phyloP scores from a whole-genome alignment of 768 basidiomycete genomes.

The Lentinula guzmanii region DNA sequence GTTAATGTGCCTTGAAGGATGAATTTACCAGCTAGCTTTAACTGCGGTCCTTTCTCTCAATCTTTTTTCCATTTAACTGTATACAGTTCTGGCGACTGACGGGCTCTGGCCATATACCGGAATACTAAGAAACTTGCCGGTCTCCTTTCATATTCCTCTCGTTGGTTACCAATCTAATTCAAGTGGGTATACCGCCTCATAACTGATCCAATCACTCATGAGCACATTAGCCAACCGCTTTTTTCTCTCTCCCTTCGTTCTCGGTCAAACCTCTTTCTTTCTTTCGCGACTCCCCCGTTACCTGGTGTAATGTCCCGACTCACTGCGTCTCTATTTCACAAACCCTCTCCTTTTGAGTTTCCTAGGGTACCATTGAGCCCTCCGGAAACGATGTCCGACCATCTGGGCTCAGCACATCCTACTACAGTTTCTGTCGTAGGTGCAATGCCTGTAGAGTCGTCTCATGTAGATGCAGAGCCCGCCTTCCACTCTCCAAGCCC shows the following conservation, averaged over 20 bases:
- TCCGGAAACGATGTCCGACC: slow-evolving; percentile 30
- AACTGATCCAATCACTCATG: slow-evolving; percentile 8
- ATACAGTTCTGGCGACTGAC: neutral
- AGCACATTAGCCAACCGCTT: slow-evolving; percentile 2
- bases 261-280: slow-evolving; percentile 2
- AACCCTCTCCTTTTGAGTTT: slow-evolving; percentile 40
- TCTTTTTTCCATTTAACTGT: too few species aligned
- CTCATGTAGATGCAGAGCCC: slow-evolving; percentile 10
- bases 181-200: slow-evolving; percentile 7
- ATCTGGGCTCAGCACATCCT: slow-evolving; percentile 11
- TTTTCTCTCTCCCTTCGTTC: slow-evolving; percentile 6
- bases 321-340: slow-evolving; percentile 37
- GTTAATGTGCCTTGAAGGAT: neutral
- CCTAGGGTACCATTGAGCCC: slow-evolving; percentile 33
- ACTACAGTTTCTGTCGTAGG: slow-evolving; percentile 6
- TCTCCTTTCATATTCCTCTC: slow-evolving; percentile 4
- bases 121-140: neutral
- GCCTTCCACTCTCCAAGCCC: slow-evolving; percentile 14
- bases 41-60: too few species aligned
- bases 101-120: neutral
- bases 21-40: too few species aligned
- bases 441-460: slow-evolving; percentile 8
- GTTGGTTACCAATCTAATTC: slow-evolving; percentile 1
- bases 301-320: slow-evolving; percentile 33
- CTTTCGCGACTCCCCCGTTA: slow-evolving; percentile 8